Percentiles rank a stretch among this genome's conserved stretches.
These are phyloP conservation scores for Solanum appendiculatum DNA, from an alignment of 257 asterid genomes.

Conservation along the genomic window DNA sequence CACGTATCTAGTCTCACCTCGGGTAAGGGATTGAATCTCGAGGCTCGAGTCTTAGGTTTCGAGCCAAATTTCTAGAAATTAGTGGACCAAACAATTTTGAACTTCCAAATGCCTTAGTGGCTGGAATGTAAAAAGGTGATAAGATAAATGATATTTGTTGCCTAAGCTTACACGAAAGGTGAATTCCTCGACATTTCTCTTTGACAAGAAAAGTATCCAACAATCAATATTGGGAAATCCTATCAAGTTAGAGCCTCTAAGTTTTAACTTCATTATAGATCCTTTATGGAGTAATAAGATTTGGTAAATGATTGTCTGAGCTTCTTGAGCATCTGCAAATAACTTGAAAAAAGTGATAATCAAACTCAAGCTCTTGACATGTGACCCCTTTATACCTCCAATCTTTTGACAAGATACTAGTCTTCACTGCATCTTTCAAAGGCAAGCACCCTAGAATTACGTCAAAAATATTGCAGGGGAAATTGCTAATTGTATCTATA, in stretches of 20 bases:
- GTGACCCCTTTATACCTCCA: too few species aligned
- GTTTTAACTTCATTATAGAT: not conserved
- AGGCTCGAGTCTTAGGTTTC: not conserved
- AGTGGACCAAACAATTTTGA: conserved; percentile 30
- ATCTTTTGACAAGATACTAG: too few species aligned
- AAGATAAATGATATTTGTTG: not conserved
- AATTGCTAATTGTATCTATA: too few species aligned
- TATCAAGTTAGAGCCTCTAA: not conserved
- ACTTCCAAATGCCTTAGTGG: not conserved
- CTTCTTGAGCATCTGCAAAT: too few species aligned
- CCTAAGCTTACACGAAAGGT: not conserved
- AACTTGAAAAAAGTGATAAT: too few species aligned
- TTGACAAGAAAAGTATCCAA: not conserved
- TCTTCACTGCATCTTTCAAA: too few species aligned
- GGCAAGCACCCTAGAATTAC: too few species aligned
- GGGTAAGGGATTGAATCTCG: not conserved
- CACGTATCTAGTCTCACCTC: too few species aligned
- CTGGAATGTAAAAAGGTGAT: not conserved
- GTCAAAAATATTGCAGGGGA: too few species aligned
- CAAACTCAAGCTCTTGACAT: too few species aligned
- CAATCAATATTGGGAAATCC: not conserved
- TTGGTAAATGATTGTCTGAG: not conserved
- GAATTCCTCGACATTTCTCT: not conserved
- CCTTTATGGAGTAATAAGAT: conserved; percentile 1
- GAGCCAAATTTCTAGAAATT: not conserved